phyloP scores from a whole-genome alignment of 352 stramenopile genomes.

The Phytophthora macrochlamydospora region DNA sequence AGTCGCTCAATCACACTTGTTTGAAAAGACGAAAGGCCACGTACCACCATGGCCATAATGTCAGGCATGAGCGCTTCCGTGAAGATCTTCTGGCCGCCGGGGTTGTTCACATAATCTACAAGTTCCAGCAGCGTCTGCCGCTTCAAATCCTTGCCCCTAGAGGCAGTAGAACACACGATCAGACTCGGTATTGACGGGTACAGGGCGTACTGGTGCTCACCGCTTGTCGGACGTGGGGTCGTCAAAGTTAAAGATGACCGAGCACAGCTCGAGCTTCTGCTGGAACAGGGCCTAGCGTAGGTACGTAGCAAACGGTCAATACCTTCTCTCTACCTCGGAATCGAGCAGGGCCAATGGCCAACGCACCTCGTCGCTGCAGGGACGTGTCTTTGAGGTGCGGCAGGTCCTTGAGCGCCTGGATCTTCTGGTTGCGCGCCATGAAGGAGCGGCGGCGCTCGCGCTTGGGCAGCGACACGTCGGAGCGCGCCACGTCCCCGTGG shows the following conservation, averaged over 20 bases:
- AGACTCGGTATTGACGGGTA: not conserved
- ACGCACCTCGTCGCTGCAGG: constrained; percentile 62
- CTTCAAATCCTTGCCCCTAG: constrained; percentile 96
- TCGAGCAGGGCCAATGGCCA: constrained; percentile 86
- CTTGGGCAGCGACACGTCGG: constrained; percentile 84
- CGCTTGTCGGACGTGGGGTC: constrained; percentile 95
- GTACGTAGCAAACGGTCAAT: not conserved
- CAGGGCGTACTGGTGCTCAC: constrained; percentile 27
- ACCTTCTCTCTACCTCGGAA: too few relatives aligned
- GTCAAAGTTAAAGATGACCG: constrained; percentile 97
- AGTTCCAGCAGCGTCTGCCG: constrained; percentile 98
- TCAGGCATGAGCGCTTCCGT: constrained; percentile 97
- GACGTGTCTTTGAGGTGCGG: constrained; percentile 88
- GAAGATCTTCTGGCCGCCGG: constrained; percentile 96
- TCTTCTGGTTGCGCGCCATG: constrained; percentile 86
- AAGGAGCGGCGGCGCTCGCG: constrained; percentile 84
- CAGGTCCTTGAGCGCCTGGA: constrained; percentile 85
- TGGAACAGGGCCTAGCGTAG: constrained; percentile 91
- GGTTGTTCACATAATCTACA: constrained; percentile 99
- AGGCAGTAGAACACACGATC: not conserved
- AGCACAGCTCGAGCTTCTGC: constrained; percentile 96
- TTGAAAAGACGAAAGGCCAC: too few relatives aligned
- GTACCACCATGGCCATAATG: constrained; percentile 92
- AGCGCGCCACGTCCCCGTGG: constrained; percentile 77
- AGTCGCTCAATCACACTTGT: too few relatives aligned